These are phyloP conservation scores for Pichia sp. DNA, from an alignment of 1,139 yeast species.

Conservation along the genomic window DNA sequence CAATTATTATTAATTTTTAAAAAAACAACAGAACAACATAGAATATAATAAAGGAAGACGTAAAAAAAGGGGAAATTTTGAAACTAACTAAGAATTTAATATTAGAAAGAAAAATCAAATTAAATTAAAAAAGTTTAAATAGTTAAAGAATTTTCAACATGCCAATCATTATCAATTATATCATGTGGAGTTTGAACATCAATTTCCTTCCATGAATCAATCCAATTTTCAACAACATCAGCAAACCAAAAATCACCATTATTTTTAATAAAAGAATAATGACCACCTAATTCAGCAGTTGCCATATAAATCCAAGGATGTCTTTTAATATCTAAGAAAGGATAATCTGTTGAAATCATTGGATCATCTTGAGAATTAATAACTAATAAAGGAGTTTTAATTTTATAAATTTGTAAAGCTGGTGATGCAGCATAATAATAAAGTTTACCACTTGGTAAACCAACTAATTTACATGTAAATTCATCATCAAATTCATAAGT, in stretches of 20 bases:
- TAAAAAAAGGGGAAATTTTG: no score
- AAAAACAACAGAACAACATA: no score
- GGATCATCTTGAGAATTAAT: conserved; percentile 82
- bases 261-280: conserved; percentile 52
- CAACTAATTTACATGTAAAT: conserved; percentile 67
- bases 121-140: not conserved
- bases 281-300: conserved; percentile 59
- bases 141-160: not conserved
- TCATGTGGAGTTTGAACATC: conserved; percentile 14
- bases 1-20: no score
- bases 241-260: conserved; percentile 72
- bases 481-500: conserved; percentile 60
- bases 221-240: conserved; percentile 54
- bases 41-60: no score
- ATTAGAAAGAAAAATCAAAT: no score
- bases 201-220: conserved; percentile 43
- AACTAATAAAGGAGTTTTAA: conserved; percentile 63
- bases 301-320: conserved; percentile 55
- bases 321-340: conserved; percentile 39
- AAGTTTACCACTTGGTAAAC: conserved; percentile 59
- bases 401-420: conserved; percentile 44
- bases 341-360: conserved; percentile 50
- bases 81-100: no score
- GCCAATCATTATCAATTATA: conserved; percentile 8
- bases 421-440: conserved; percentile 74